These are phyloP conservation scores for Corymbia calophylla DNA, from an alignment of 441 rosid species.

Conservation along the genomic window DNA sequence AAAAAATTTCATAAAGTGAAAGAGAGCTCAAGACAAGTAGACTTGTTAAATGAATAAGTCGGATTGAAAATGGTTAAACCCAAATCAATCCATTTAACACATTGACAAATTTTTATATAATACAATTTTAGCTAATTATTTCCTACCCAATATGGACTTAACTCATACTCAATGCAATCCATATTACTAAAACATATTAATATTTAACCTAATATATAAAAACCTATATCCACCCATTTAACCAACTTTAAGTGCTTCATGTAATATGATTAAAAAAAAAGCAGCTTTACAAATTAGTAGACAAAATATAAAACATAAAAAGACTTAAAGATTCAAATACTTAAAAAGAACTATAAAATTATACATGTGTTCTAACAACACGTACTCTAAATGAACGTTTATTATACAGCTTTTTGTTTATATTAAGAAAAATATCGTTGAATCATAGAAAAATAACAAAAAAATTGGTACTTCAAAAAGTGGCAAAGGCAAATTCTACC, in stretches of 20 bases:
- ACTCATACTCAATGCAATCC: fast-evolving
- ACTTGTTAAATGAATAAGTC: fast-evolving
- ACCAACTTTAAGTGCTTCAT: background rate
- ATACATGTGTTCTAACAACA: background rate
- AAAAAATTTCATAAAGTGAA: background rate
- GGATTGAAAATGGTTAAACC: fast-evolving
- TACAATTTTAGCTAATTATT: fast-evolving
- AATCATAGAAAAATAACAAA: background rate
- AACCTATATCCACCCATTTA: fast-evolving
- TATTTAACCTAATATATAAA: background rate
- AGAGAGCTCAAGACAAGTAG: fast-evolving
- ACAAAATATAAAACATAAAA: background rate
- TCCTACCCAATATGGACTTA: fast-evolving
- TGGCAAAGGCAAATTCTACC: background rate
- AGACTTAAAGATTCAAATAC: background rate
- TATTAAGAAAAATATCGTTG: background rate
- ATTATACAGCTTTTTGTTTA: background rate
- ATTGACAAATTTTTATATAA: background rate
- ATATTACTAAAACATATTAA: background rate
- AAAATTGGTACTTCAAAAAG: background rate
- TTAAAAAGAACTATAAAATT: background rate
- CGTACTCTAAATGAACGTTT: too few species aligned
- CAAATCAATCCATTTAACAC: background rate
- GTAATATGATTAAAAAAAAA: background rate
- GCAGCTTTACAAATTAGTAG: background rate